Evolutionary conservation across 345 rosid species (phyloP).

Genomic region (Lepidium sativum): DNA sequence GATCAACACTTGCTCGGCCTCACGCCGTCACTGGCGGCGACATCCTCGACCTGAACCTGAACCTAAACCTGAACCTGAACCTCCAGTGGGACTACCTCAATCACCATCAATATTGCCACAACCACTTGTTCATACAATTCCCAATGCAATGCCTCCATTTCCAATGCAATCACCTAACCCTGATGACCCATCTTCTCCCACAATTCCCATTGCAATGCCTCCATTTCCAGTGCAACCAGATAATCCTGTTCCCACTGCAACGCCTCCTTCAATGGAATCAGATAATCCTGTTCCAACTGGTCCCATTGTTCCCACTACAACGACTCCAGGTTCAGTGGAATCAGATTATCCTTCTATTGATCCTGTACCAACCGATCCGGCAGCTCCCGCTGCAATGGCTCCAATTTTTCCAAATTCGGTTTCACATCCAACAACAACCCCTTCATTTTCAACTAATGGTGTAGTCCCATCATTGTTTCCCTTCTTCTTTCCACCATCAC

Average conservation of each 20-base stretch:
- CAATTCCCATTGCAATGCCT: no score
- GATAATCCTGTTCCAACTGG: neutral
- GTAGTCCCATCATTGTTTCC: slow-evolving; percentile 4
- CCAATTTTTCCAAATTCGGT: neutral
- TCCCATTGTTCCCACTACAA: neutral
- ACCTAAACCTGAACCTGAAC: no score
- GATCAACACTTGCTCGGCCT: slow-evolving; percentile 14
- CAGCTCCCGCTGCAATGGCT: neutral
- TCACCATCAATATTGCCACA: no score
- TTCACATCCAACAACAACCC: neutral
- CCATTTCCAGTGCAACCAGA: no score
- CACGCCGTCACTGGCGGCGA: no score
- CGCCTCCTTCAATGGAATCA: neutral
- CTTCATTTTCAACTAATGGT: slow-evolving; percentile 7
- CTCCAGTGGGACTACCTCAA: no score
- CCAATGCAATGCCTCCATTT: no score
- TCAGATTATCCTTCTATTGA: no score
- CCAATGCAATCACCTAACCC: neutral
- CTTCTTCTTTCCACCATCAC: slow-evolving; percentile 7
- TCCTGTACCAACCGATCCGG: neutral
- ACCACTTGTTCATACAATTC: no score
- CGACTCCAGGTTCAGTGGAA: neutral
- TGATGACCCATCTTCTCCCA: neutral
- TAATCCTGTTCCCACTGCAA: neutral
- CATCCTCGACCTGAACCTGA: no score